Percentiles rank a stretch among this genome's conserved stretches.
Evolutionary conservation across 2,329 filamentous ascomycete genomes (phyloP).

Genomic region (Chaetomium strumarium): DNA sequence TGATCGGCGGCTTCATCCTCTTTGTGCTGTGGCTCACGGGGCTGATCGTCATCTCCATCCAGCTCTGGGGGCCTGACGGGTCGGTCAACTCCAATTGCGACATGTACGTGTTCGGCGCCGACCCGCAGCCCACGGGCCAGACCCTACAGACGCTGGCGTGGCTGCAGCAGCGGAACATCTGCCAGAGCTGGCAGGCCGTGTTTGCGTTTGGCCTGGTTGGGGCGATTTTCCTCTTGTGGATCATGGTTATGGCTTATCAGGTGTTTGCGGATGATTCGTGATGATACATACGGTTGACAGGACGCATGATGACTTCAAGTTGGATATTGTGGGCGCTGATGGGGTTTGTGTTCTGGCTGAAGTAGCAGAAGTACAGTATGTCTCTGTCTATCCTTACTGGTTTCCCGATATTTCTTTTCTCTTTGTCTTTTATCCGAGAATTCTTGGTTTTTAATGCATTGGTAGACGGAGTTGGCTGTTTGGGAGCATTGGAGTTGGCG

Average conservation of each 20-base stretch:
- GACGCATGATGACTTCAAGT: background rate
- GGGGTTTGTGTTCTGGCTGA: background rate
- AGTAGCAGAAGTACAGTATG: background rate
- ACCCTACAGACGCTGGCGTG: constrained; percentile 54
- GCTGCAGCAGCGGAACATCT: constrained; percentile 58
- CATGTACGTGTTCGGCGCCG: constrained; percentile 45
- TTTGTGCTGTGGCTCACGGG: constrained; percentile 65
- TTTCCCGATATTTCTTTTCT: background rate
- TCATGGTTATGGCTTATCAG: constrained; percentile 62
- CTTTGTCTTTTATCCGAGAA: background rate
- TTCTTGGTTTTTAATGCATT: background rate
- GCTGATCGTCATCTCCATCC: constrained; percentile 54
- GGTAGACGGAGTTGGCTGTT: constrained; percentile 12
- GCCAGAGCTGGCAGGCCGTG: constrained; percentile 58
- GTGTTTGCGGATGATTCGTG: constrained; percentile 44
- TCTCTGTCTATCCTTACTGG: background rate
- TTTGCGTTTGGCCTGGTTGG: constrained; percentile 59
- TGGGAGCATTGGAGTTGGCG: background rate
- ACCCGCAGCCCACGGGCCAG: constrained; percentile 43
- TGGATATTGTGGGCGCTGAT: background rate
- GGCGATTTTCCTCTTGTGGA: constrained; percentile 57
- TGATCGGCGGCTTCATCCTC: constrained; percentile 59
- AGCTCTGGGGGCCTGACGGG: constrained; percentile 57
- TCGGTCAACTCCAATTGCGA: constrained; percentile 56
- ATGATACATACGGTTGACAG: background rate